Evolutionary conservation across 2,329 filamentous ascomycete genomes (phyloP).

Genomic region (Arthrobotrys iridis): DNA sequence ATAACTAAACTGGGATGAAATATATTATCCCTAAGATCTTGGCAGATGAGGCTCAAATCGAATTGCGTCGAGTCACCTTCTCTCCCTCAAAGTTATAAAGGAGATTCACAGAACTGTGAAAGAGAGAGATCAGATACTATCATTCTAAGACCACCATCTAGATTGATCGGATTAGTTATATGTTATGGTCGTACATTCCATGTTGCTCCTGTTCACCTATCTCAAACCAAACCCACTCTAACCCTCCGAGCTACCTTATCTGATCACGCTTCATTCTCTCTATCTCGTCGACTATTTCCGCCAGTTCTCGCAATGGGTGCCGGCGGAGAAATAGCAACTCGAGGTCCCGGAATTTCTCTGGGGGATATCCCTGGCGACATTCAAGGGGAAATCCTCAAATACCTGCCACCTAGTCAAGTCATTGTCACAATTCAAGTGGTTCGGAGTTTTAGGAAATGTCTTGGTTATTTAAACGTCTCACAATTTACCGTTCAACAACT

Average conservation of each 20-base stretch:
- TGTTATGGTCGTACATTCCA: no score
- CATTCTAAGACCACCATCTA: no score
- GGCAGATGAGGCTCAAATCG: not conserved
- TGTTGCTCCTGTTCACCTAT: no score
- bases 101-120: not conserved
- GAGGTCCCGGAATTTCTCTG: not conserved
- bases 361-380: not conserved
- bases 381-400: not conserved
- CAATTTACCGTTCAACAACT: conserved; percentile 6
- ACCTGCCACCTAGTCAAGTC: not conserved
- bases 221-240: no score
- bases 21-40: not conserved
- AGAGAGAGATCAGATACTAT: no score
- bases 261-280: no score
- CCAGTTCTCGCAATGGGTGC: no score
- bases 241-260: no score
- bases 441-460: not conserved
- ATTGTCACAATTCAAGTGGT: not conserved
- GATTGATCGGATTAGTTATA: no score
- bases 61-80: no score
- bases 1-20: not conserved
- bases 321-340: not conserved
- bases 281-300: no score
- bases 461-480: not conserved
- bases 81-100: not conserved